A percentile compares a stretch with the other conserved stretches of the same genome.
Conservation (phyloP, 371 early-diverging fungal species). For the Mucor sp. region DNA sequence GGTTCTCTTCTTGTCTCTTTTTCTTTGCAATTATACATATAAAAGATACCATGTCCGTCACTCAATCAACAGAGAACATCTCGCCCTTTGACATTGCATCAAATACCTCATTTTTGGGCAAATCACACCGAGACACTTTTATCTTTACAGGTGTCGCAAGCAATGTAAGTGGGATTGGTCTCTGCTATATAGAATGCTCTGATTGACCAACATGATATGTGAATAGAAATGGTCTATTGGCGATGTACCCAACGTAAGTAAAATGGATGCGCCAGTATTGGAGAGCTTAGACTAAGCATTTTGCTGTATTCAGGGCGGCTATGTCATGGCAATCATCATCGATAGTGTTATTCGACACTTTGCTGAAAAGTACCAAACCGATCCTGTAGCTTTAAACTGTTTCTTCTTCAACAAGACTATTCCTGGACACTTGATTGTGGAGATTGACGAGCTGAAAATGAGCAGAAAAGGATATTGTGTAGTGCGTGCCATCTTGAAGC, state of each 20-base stretch:
- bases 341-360: slow-evolving; percentile 38
- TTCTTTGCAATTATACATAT: background rate
- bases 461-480: slow-evolving; percentile 47
- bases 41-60: background rate
- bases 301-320: slow-evolving; percentile 24
- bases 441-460: slow-evolving; percentile 39
- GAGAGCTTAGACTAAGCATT: background rate
- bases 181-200: too few relatives aligned
- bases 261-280: background rate
- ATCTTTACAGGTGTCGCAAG: slow-evolving; percentile 14
- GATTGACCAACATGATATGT: background rate
- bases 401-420: slow-evolving; percentile 45
- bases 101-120: slow-evolving; percentile 9
- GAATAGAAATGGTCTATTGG: slow-evolving; percentile 40
- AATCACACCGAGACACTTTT: background rate
- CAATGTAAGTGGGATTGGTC: slow-evolving; percentile 21
- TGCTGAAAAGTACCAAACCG: slow-evolving; percentile 30
- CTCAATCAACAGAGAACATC: background rate
- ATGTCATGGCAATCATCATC: slow-evolving; percentile 35
- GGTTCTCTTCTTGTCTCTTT: slow-evolving; percentile 10
- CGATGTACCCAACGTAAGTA: slow-evolving; percentile 43
- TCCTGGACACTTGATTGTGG: slow-evolving; percentile 32
- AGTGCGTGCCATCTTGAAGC: slow-evolving; percentile 31
- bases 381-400: slow-evolving; percentile 46
- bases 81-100: slow-evolving; percentile 22